These are phyloP conservation scores for Trematosphaeria pertusa DNA, from an alignment of 2,329 filamentous ascomycete species.

Conservation along the genomic window DNA sequence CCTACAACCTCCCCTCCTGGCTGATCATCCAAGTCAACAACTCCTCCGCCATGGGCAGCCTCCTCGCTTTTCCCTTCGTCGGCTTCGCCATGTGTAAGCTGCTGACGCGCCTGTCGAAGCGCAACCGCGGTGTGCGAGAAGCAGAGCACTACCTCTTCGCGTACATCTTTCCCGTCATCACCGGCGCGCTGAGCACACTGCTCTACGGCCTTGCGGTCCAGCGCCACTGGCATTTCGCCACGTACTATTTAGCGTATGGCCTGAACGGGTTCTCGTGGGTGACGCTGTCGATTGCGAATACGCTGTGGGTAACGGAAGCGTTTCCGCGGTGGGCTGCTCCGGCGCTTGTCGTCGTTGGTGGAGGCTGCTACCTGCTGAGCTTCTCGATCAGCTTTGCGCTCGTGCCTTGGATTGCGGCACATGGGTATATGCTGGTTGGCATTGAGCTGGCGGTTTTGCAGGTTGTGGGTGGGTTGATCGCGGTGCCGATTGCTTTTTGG, in stretches of 20 bases:
- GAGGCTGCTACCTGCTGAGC: constrained; percentile 29
- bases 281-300: constrained; percentile 32
- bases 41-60: constrained; percentile 24
- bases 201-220: constrained; percentile 35
- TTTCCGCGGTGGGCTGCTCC: constrained; percentile 44
- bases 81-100: constrained; percentile 17
- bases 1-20: constrained; percentile 28
- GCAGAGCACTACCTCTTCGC: constrained; percentile 41
- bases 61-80: constrained; percentile 24
- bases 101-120: constrained; percentile 25
- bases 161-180: constrained; percentile 34
- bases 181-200: constrained; percentile 28
- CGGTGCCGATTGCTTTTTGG: constrained; percentile 39
- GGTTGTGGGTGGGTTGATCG: constrained; percentile 32
- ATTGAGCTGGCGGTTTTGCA: constrained; percentile 47
- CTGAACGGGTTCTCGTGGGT: constrained; percentile 37
- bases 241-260: constrained; percentile 36
- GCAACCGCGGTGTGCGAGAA: constrained; percentile 38
- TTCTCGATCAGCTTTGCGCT: constrained; percentile 33
- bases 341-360: constrained; percentile 32
- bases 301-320: constrained; percentile 41
- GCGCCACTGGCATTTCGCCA: constrained; percentile 14
- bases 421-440: constrained; percentile 37
- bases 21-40: constrained; percentile 29
- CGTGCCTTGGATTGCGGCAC: constrained; percentile 30